These are phyloP conservation scores for Ottelia alismoides DNA, from an alignment of 106 monocot species.

Conservation along the genomic window DNA sequence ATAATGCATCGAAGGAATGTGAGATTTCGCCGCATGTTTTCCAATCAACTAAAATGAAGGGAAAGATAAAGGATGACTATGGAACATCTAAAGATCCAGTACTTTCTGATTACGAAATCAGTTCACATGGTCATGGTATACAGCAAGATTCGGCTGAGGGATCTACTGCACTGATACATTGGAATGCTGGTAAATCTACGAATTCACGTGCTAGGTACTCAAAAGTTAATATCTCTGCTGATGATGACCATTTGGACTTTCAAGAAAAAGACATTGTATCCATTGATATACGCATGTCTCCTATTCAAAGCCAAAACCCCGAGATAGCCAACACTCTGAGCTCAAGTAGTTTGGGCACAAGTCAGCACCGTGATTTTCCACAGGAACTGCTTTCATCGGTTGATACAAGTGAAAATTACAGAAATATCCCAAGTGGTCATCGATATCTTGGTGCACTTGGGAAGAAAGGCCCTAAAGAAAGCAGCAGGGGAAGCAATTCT, in stretches of 20 bases:
- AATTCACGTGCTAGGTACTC: background rate
- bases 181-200: background rate
- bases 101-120: too few species aligned
- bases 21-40: too few species aligned
- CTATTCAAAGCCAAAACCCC: too few species aligned
- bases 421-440: too few species aligned
- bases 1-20: too few species aligned
- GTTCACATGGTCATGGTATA: background rate
- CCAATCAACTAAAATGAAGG: slow-evolving; percentile 20
- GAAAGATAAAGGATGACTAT: slow-evolving; percentile 3
- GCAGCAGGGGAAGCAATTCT: slow-evolving; percentile 1
- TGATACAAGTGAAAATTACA: too few species aligned
- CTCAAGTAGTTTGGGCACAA: too few species aligned
- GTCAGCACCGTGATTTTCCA: too few species aligned
- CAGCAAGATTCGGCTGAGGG: background rate
- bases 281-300: slow-evolving; percentile 15
- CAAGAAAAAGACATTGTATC: slow-evolving; percentile 40
- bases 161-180: background rate
- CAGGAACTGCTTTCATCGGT: too few species aligned
- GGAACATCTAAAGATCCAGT: too few species aligned
- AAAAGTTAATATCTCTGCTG: background rate
- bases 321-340: too few species aligned
- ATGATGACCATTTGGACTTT: slow-evolving; percentile 17
- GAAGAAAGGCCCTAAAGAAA: background rate
- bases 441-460: background rate